Evolutionary conservation across 2,329 filamentous ascomycete genomes (phyloP), one percentile per base, ranked within the genome.

Genomic region (Colletotrichum spinosum): DNA sequence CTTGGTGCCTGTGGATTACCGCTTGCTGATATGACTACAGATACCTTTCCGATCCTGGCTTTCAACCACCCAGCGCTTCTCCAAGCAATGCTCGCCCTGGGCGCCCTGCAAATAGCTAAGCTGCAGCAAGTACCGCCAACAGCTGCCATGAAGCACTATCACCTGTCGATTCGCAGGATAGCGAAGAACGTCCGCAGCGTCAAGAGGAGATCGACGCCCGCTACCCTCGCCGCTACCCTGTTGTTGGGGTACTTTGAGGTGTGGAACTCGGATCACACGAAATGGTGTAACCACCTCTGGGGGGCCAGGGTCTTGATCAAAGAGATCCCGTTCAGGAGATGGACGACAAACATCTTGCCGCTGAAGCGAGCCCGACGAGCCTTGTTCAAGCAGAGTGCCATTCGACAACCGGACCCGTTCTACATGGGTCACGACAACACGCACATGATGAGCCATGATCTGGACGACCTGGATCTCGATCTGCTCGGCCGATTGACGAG

Each of bases 171-270:
- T 51, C 90, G 94, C 67, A 84, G 92, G 45, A 86, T 97, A 13
- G 90, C 92, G 7, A 89, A 88, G 70, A 92, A 91, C 52, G 90
- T 98, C 35, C 87, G 88, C 51, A 86, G 92, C 34, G 83, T 88
- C 0, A 84, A 83, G 50, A 88, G 89, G 71, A 88, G 94, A 57
- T 88, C 90, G 8, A 89, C 93, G 60, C 87, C 93, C 8, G 89
- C 92, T 1, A 97, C 94, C 0, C 81, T 98, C n/a, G 95, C 94
- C 8, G 94, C 94, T 2, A 94, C 93, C 0, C 82, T 97, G 41
- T 81, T 98, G 8, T 84, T 99, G 8, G 93, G 90, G 0, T 98
- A 94, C 75, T 98, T 97, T 72, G 96, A 98, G 76, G 92, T 97
- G 15, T 96, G 95, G 90, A 92, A 91, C 41, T 95, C 94, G 25